Percentiles rank a stretch among this genome's conserved stretches.
Evolutionary conservation across 495 filamentous ascomycete genomes (phyloP).

Genomic region (Diplogelasinospora grovesii): DNA sequence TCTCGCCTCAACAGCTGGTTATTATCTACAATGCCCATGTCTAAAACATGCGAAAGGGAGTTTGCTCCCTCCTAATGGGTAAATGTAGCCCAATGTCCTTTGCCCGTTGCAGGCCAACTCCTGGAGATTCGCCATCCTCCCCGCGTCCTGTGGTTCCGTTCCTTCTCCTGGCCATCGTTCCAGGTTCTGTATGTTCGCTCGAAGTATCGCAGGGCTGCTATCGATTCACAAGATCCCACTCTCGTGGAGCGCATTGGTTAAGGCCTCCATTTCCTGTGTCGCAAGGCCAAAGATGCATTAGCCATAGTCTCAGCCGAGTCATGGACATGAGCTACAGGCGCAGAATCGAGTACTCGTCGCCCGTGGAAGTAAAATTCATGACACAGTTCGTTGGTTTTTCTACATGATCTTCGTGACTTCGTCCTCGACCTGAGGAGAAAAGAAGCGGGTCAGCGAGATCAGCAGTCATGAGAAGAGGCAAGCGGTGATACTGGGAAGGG

Average conservation of each 20-base stretch:
- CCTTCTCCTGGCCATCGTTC: not conserved
- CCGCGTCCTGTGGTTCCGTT: not conserved
- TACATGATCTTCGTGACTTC: conserved; percentile 96
- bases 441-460: conserved; percentile 50
- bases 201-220: conserved; percentile 8
- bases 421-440: conserved; percentile 75
- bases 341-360: no score
- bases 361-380: conserved; percentile 10
- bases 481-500: not conserved
- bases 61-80: conserved; percentile 35
- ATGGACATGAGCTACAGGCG: no score
- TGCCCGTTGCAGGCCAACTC: not conserved
- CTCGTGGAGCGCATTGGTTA: conserved; percentile 32
- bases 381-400: conserved; percentile 27
- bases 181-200: not conserved
- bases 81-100: conserved; percentile 21
- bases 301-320: conserved; percentile 8
- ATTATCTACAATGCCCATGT: conserved; percentile 34
- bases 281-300: conserved; percentile 16
- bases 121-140: conserved; percentile 1
- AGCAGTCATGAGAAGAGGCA: conserved; percentile 7
- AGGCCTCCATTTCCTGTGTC: conserved; percentile 28
- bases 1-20: conserved; percentile 8
- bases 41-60: conserved; percentile 28
- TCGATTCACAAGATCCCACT: conserved; percentile 32